Base-by-base conservation (phyloP, 805 yeast species). In the Wickerhamomyces hampshirensis region DNA sequence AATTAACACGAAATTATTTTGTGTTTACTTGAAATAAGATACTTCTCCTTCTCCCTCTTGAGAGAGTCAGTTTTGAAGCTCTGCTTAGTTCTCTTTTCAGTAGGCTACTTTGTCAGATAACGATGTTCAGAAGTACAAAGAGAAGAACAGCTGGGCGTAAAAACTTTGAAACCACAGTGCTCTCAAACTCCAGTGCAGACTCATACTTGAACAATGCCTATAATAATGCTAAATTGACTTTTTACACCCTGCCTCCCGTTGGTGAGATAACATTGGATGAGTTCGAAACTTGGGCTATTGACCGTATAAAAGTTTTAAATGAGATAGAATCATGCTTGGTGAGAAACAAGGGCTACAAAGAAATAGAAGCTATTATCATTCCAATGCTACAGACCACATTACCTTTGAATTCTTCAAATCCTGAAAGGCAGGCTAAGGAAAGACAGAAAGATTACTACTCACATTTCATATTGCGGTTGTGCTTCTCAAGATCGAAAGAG, bases 211-310 rank as follows among this genome's bases (percentile, higher is more conserved):
- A 58, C 38, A 49, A 53, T 44, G 50, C 68, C 28, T 78, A 81
- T 34, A 40, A 48, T 55, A 72, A 77, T 9, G 65, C 75, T 26
- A 68, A 94, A 34, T 65, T 93, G 33, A 77, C 86, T 15, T 76
- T 91, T 51, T 93, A 93, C 60, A 73, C 67, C 18, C 45, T 65
- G 5, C 93, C 95, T 9, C 98, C 98, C 1, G 62, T 71, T 23
- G 78, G 80, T 11, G 98, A 93, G 59, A 80, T 93, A 50, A 86
- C 97, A 0, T 60, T 93, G 13, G 97, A 89, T 45, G 85, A 93
- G 51, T 93, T 93, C 60, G 98, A 93, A 62, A 69, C 71, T 5
- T 93, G 97, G 96, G 98, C 98, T 5, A 81, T 93, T 37, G 98
- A 91, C 53, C 66, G 99, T 41, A 68, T 91, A 44, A 79, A 82